Evolutionary conservation across 768 basidiomycete species (phyloP).

Genomic region (Suillus hirtellus): DNA sequence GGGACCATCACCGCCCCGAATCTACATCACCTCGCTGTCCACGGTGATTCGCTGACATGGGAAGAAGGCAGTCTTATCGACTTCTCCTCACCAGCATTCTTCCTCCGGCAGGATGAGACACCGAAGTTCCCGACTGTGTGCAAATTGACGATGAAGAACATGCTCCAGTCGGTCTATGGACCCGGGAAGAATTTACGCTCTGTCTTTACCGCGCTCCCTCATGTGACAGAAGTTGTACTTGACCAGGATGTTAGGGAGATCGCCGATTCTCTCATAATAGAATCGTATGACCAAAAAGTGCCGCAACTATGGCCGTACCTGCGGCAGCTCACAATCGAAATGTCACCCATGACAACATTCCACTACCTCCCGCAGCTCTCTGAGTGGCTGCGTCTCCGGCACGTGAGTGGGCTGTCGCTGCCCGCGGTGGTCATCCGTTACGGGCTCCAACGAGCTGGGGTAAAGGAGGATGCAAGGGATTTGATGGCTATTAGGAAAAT

Average conservation of each 20-base stretch:
- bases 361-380: constrained; percentile 4
- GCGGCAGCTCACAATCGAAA: background rate
- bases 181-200: background rate
- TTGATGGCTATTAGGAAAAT: background rate
- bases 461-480: background rate
- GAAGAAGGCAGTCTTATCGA: background rate
- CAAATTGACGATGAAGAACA: constrained; percentile 3
- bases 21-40: background rate
- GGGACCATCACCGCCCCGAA: background rate
- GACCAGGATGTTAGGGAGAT: constrained; percentile 6
- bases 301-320: background rate
- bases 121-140: background rate
- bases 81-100: background rate
- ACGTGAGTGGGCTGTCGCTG: background rate
- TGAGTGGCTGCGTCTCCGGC: background rate
- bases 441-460: background rate
- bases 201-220: background rate
- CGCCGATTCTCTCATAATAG: background rate
- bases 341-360: background rate
- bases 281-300: background rate
- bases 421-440: background rate
- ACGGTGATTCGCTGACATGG: background rate
- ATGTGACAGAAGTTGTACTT: background rate
- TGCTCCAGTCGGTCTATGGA: constrained; percentile 1
- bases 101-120: background rate